Evolutionary conservation across 192 early-diverging fungal species (phyloP).

Genomic region (Phlyctochytrium arcticum): DNA sequence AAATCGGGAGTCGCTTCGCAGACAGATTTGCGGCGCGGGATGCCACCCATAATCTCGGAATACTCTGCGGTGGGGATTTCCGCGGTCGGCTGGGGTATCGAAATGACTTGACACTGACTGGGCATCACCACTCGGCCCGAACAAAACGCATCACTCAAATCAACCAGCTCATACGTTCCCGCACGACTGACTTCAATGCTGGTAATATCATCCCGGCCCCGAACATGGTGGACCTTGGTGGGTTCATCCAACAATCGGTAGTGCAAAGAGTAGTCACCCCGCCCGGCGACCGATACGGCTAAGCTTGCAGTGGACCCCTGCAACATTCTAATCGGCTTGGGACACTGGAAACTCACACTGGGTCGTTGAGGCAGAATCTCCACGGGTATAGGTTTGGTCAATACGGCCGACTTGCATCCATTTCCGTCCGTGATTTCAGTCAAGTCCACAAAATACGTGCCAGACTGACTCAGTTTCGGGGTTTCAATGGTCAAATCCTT

Average conservation of each 20-base stretch:
- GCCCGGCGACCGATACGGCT: too few relatives aligned
- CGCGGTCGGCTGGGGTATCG: constrained; percentile 30
- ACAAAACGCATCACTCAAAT: constrained; percentile 35
- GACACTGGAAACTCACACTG: constrained; percentile 35
- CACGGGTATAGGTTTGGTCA: constrained; percentile 29
- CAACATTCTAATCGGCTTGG: constrained; percentile 27
- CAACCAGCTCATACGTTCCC: constrained; percentile 32
- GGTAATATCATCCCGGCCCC: too few relatives aligned
- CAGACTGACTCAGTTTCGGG: constrained; percentile 23
- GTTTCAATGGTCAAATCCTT: constrained; percentile 17
- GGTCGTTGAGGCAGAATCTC: constrained; percentile 42
- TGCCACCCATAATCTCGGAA: background rate
- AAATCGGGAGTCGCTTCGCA: constrained; percentile 29
- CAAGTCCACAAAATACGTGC: constrained; percentile 41
- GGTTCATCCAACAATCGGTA: too few relatives aligned
- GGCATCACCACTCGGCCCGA: constrained; percentile 21
- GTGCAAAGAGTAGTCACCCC: too few relatives aligned
- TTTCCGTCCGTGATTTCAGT: constrained; percentile 47
- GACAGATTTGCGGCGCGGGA: constrained; percentile 11
- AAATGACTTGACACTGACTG: constrained; percentile 25
- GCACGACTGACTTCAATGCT: constrained; percentile 21
- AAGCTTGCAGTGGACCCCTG: too few relatives aligned
- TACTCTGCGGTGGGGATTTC: constrained; percentile 34
- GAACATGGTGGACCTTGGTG: too few relatives aligned
- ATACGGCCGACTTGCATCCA: constrained; percentile 37